Conservation (phyloP, 495 filamentous ascomycete genomes). For the Neurospora sp. region DNA sequence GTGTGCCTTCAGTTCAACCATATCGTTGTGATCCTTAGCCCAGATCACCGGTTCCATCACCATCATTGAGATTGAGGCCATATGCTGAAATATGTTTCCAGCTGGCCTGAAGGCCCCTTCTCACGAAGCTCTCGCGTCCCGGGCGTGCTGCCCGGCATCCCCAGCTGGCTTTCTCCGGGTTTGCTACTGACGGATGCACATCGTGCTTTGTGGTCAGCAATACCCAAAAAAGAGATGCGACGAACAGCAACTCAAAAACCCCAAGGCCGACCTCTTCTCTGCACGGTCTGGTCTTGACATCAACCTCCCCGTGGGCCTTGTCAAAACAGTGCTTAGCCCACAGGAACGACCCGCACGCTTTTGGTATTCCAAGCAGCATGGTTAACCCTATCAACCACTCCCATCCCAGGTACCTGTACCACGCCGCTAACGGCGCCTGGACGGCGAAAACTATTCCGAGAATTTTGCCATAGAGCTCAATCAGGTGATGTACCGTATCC, state of each 20-base stretch:
- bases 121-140: neutral
- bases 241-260: neutral
- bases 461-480: neutral
- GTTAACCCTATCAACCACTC: neutral
- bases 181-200: neutral
- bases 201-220: neutral
- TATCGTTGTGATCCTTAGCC: neutral
- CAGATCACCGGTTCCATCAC: neutral
- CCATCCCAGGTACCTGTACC: neutral
- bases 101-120: neutral
- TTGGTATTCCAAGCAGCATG: neutral
- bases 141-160: neutral
- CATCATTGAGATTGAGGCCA: neutral
- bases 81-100: neutral
- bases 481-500: neutral
- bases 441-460: neutral
- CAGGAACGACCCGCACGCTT: neutral
- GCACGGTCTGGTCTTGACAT: neutral
- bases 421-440: neutral
- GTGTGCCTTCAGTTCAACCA: neutral
- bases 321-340: neutral
- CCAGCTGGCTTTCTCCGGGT: neutral
- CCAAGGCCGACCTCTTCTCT: neutral
- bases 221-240: neutral
- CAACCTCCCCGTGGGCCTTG: neutral